Evolutionary conservation across 164 flowering plant genomes (phyloP).

Genomic region (Dillenia turbinata): DNA sequence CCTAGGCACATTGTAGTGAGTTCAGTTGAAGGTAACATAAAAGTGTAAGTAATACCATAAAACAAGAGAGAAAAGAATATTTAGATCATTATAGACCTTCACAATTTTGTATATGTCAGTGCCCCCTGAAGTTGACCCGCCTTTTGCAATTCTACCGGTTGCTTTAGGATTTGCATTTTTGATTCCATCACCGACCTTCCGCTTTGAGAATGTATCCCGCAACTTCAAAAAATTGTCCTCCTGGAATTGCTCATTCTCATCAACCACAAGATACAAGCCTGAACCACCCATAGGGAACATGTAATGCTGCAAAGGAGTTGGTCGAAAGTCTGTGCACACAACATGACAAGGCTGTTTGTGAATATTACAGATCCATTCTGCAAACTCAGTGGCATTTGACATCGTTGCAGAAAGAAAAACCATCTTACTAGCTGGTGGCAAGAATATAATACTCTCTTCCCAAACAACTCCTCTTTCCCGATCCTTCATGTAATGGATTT

Average conservation of each 20-base stretch:
- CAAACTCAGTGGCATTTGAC: slow-evolving; percentile 99
- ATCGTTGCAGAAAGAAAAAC: slow-evolving; percentile 96
- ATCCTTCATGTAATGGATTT: slow-evolving; percentile 95
- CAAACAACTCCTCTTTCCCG: slow-evolving; percentile 98
- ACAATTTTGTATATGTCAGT: slow-evolving; percentile 95
- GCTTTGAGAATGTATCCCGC: slow-evolving; percentile 75
- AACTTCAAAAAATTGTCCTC: slow-evolving; percentile 87
- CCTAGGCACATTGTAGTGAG: neutral
- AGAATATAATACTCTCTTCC: slow-evolving; percentile 96
- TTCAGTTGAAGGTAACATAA: neutral
- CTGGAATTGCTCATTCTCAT: slow-evolving; percentile 89
- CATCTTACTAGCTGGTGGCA: slow-evolving; percentile 95
- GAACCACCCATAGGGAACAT: slow-evolving; percentile 88
- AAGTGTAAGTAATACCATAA: neutral
- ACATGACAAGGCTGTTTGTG: slow-evolving; percentile 99
- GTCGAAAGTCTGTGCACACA: slow-evolving; percentile 95
- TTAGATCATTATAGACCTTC: slow-evolving; percentile 45
- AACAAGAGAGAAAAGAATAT: neutral
- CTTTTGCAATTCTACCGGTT: slow-evolving; percentile 73
- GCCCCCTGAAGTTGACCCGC: slow-evolving; percentile 70
- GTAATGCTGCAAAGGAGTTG: slow-evolving; percentile 96
- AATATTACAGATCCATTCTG: slow-evolving; percentile 95
- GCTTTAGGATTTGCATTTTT: slow-evolving; percentile 44
- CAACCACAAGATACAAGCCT: slow-evolving; percentile 91
- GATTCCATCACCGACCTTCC: slow-evolving; percentile 38